A percentile compares a stretch with the other conserved stretches of the same genome.
phyloP scores from a whole-genome alignment of 805 yeast species.

The Metschnikowia henanensis region DNA sequence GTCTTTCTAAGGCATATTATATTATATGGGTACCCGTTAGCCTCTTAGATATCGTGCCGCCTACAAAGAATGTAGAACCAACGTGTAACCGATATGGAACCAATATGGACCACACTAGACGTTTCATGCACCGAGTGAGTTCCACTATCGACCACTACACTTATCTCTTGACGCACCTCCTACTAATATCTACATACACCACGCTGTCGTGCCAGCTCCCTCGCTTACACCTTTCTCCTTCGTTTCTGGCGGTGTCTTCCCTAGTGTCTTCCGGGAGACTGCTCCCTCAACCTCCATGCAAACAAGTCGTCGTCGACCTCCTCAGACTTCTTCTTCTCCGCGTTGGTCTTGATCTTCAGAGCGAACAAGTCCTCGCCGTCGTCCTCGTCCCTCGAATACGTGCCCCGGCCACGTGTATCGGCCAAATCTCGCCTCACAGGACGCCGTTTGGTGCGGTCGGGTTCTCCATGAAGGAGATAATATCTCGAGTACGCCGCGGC shows the following conservation, averaged over 20 bases:
- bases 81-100: too few relatives aligned
- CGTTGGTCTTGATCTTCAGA: constrained; percentile 13
- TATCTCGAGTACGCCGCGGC: constrained; percentile 61
- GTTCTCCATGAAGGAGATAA: constrained; percentile 72
- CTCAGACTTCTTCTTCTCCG: constrained; percentile 5
- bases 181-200: too few relatives aligned
- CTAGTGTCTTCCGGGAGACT: constrained; percentile 14
- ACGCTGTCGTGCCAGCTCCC: too few relatives aligned
- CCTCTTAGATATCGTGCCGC: too few relatives aligned
- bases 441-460: constrained; percentile 41
- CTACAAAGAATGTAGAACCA: too few relatives aligned
- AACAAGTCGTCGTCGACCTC: constrained; percentile 37
- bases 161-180: too few relatives aligned
- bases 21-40: too few relatives aligned
- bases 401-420: constrained; percentile 12
- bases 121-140: too few relatives aligned
- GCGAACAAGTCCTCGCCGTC: constrained; percentile 29
- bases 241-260: background rate
- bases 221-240: background rate
- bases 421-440: constrained; percentile 8
- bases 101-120: too few relatives aligned
- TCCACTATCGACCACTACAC: too few relatives aligned
- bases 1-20: too few relatives aligned
- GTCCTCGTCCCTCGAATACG: constrained; percentile 14
- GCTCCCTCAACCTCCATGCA: constrained; percentile 30